Conservation (phyloP, 371 early-diverging fungal genomes). For the Circinella minor region DNA sequence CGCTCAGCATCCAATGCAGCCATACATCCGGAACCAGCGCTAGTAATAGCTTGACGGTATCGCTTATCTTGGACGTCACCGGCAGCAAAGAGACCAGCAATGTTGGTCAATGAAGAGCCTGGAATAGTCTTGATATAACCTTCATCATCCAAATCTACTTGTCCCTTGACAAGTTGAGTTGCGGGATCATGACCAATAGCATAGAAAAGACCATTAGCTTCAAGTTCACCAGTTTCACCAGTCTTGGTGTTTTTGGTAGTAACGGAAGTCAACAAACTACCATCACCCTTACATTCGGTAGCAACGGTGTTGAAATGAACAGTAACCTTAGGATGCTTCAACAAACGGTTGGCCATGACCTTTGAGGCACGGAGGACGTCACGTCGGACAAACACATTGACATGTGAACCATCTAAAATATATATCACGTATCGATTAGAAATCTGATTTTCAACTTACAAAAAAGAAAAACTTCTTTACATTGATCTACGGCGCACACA, state of each 20-base stretch:
- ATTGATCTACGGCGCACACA: too few species aligned
- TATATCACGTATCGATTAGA: background rate
- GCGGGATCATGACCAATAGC: constrained; percentile 99
- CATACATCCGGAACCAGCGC: constrained; percentile 90
- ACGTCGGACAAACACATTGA: constrained; percentile 95
- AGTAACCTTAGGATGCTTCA: constrained; percentile 88
- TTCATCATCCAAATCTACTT: constrained; percentile 80
- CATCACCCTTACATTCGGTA: constrained; percentile 86
- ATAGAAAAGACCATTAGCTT: constrained; percentile 95
- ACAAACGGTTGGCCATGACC: constrained; percentile 92
- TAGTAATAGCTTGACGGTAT: constrained; percentile 85
- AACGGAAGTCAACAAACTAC: constrained; percentile 73
- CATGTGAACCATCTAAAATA: constrained; percentile 78
- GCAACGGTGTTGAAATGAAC: constrained; percentile 92
- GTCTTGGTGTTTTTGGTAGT: constrained; percentile 77
- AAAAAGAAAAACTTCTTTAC: background rate
- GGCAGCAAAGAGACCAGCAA: constrained; percentile 95
- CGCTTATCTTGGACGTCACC: constrained; percentile 98
- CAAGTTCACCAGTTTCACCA: constrained; percentile 64
- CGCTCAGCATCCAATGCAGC: constrained; percentile 93
- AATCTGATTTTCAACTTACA: constrained; percentile 5
- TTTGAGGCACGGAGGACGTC: constrained; percentile 96
- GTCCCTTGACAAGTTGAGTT: constrained; percentile 76
- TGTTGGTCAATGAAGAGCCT: constrained; percentile 81
- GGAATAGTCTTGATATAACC: constrained; percentile 92